Conservation (phyloP, 2,329 filamentous ascomycete genomes). For the Ciborinia camelliae region DNA sequence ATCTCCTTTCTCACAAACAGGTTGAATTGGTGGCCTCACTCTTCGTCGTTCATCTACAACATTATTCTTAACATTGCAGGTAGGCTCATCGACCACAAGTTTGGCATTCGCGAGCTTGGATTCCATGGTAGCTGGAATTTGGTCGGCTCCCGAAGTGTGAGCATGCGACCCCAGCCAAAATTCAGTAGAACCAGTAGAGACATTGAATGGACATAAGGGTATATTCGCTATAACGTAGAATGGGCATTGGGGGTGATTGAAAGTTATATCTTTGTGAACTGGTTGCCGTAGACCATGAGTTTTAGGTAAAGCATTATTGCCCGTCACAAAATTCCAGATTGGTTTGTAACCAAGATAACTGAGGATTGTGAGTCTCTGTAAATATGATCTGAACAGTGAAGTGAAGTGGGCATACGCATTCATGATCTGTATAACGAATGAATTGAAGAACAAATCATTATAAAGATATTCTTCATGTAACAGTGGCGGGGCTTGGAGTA, state of each 20-base stretch:
- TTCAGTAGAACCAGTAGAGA: constrained; percentile 48
- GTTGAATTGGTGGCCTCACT: constrained; percentile 11
- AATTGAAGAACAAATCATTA: constrained; percentile 44
- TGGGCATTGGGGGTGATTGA: constrained; percentile 49
- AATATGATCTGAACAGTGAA: constrained; percentile 1
- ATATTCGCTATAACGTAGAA: constrained; percentile 48
- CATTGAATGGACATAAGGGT: constrained; percentile 43
- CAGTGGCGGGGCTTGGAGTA: constrained; percentile 41
- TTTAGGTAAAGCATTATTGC: constrained; percentile 31
- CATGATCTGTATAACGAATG: constrained; percentile 42
- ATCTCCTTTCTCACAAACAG: constrained; percentile 12
- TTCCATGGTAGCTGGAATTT: constrained; percentile 11
- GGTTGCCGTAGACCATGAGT: constrained; percentile 46
- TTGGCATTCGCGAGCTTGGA: constrained; percentile 34
- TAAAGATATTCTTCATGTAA: constrained; percentile 36
- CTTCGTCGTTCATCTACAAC: constrained; percentile 32
- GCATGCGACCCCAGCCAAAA: constrained; percentile 48
- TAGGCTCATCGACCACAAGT: constrained; percentile 52
- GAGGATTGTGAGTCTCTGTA: constrained; percentile 19
- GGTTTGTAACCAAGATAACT: constrained; percentile 43
- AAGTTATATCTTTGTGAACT: constrained; percentile 57
- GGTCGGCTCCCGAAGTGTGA: constrained; percentile 5
- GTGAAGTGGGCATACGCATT: constrained; percentile 37
- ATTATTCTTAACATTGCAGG: constrained; percentile 28
- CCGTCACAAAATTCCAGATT: constrained; percentile 39